Evolutionary conservation across 2,329 filamentous ascomycete species (phyloP), one percentile per base, ranked within the genome.

Genomic region (Bipolaris victoriae): DNA sequence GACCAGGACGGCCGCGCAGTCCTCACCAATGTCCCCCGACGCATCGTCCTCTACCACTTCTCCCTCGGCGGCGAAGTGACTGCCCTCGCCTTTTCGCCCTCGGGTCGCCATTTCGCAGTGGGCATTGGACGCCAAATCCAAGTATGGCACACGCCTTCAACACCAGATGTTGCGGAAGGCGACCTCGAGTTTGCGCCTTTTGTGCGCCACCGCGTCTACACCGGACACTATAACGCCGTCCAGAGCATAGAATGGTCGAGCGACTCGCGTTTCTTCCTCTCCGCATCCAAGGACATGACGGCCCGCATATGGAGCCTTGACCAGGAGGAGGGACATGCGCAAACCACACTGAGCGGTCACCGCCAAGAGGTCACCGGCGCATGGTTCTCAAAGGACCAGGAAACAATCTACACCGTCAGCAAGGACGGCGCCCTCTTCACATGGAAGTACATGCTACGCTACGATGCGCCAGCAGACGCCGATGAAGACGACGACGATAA

Each of bases 371-470:
- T 99, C 3, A 84, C 96, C 52, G 91, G 90, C n/a, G 93, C 93
- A n/a, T 99, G 92, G 88, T 99, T 99, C 74, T 96, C 93, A 0
- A 88, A 90, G 60, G 88, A 96, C 67, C 95, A 99, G 74, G 96
- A 99, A 78, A 91, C 87, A 47, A 96, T 99, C 52, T 99, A 95
- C 75, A 98, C 95, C 0, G 87, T 97, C 63, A 97, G 94, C 78
- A 96, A 96, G 76, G 96, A 99, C 76, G 96, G 95, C n/a, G 93
- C 95, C 2, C 84, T 98, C 0, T 98, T 98, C 70, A 86, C 90
- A 63, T 99, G 95, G 95, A 88, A 91, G 72, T 99, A 95, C 76
- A 84, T 87, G 54, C 73, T 84, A 55, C 82, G 87, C 70, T 80
- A 86, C 71, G 79, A 85, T 78, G 76, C 82, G 71, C 75, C 83